phyloP scores from a whole-genome alignment of 2,329 filamentous ascomycete genomes.

The Fusarium tanahbumbuense region DNA sequence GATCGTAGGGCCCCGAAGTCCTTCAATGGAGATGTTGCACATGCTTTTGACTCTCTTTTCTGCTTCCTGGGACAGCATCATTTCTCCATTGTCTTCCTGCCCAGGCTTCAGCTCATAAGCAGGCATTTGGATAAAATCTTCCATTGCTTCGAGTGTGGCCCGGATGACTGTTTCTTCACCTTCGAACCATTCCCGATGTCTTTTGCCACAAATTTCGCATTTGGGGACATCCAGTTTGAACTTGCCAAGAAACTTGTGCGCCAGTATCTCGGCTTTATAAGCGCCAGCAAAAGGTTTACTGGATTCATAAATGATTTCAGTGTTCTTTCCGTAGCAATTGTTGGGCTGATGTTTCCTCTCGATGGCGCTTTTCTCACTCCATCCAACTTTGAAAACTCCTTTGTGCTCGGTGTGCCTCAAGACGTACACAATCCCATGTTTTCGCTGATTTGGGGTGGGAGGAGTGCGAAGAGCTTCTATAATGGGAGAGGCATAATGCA shows the following conservation, averaged over 20 bases:
- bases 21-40: conserved; percentile 4
- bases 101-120: conserved; percentile 15
- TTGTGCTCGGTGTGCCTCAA: conserved; percentile 4
- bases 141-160: conserved; percentile 12
- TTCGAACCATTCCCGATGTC: conserved; percentile 19
- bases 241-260: not conserved
- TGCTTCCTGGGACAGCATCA: conserved; percentile 13
- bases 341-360: not conserved
- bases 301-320: conserved; percentile 18
- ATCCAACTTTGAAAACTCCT: conserved; percentile 24
- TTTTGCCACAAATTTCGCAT: conserved; percentile 8
- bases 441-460: not conserved
- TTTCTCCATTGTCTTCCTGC: not conserved
- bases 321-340: conserved; percentile 17
- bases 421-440: conserved; percentile 17
- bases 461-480: not conserved
- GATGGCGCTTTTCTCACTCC: not conserved
- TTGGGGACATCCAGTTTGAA: not conserved
- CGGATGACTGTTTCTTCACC: not conserved
- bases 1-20: not conserved
- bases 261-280: conserved; percentile 16
- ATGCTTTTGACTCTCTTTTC: conserved; percentile 2
- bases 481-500: conserved; percentile 3
- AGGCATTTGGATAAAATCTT: conserved; percentile 13
- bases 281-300: conserved; percentile 3